Evolutionary conservation across 306 rosid genomes (phyloP), one percentile per base, ranked within the genome.

Genomic region (Alnus glutinosa): DNA sequence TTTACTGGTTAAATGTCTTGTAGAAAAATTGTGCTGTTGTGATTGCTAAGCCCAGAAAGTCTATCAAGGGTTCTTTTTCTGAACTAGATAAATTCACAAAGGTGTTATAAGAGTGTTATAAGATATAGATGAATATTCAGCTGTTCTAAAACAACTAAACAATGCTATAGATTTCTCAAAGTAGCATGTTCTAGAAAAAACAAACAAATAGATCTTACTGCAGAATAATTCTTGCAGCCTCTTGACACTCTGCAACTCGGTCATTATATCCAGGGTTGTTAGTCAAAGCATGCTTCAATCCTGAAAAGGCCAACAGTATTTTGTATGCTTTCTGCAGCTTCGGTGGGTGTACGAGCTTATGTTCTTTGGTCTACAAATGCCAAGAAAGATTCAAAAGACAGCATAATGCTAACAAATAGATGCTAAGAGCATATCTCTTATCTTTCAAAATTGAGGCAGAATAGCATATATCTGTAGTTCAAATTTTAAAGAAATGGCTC

Each of bases 191-290:
- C 75, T 23, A 12, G 19, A 73, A 70, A 73, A 70, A 18, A 42
- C 23, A 69, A n/a, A 63, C 68, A 76, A 71, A 12, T 48, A 10
- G 64, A 83, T 58, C 90, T 82, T 81, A 95, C 98, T 79, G 72
- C 51, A 93, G 85, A 83, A 95, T 92, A 86, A 93, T 42, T 72
- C 75, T 85, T 5, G 98, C 98, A 48, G 97, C 98, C 78, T 93
- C 96, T 83, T 61, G 97, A 85, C 98, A 95, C 85, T 95, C 98
- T 34, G 83, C 50, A 84, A 95, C 98, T 55, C 98, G 94, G 79
- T 52, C 77, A 79, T 95, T 95, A 88, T 92, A 95, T 78, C 98
- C 98, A 79, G 96, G 90, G 87, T 86, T 88, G 73, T 28, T 78
- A 50, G 94, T 88, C 86, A 95, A 88, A 85, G 95, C 89, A 7